Base-by-base conservation (phyloP, 768 basidiomycete genomes). In the Kwoniella sp. region DNA sequence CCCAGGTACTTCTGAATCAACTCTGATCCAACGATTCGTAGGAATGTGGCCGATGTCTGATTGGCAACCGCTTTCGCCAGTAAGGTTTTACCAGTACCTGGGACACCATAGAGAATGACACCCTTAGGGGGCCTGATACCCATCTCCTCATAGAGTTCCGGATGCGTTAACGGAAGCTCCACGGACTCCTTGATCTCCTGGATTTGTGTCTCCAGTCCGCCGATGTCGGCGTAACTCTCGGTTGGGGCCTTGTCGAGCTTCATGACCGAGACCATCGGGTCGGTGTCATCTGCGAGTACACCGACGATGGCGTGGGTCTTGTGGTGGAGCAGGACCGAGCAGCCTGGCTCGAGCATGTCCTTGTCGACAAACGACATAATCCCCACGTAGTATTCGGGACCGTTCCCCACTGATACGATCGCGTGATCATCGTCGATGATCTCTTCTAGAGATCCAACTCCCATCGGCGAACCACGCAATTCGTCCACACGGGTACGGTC, bases 131-230 rank as follows among this genome's bases (percentile, higher is more conserved):
- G 95, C 66, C 87, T 87, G 76, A 99, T 98, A 50, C 95, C 95
- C 95, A 99, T 98, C 79, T 98, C 93, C 76, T 98, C 93, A 76
- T 98, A 99, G 32, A 98, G 77, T 71, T 99, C 95, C 3, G 95
- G 95, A 71, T 98, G 95, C 8, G 93, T 98, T 20, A 99, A 79
- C 0, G 95, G 95, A 27, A 98, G 81, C 76, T 98, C 95, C 39
- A 98, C 93, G 12, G 95, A 89, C 85, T 99, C 95, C 88, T 99
- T 99, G 73, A 99, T 99, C 77, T 99, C 95, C 76, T 98, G 92
- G 62, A 99, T 99, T 76, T 99, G 95, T 28, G 80, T 79, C 73
- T 99, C 95, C 12, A 99, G 79, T 40, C 93, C 95, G 79, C 95
- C 95, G 63, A 99, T 87, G 69, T 98, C 95, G 11, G 93, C 91